Evolutionary conservation across 1,284 basidiomycete genomes (phyloP), one percentile per base, ranked within the genome.

Genomic region (Fistulinella cinereoalba): DNA sequence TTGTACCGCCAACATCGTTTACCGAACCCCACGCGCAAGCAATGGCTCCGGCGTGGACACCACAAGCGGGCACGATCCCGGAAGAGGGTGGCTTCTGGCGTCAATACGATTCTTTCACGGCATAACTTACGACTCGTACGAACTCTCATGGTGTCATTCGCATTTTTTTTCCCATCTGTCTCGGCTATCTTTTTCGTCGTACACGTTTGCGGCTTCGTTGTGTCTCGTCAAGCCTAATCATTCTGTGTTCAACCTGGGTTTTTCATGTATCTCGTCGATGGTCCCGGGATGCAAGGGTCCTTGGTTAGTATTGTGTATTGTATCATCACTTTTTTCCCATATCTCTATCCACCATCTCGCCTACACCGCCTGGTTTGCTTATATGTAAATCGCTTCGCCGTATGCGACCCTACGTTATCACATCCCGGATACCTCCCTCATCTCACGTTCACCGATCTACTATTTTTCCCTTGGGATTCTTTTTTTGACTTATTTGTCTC

Each of bases 21-120:
- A 29, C 41, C 21, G 58, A 57, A 27, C 47, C 47, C 15, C 56
- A 57, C 21, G 16, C 43, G 12, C 57, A 52, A 15, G 24, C 55
- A 16, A 56, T 64, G 23, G 15, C 45, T 2, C 52, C 51, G 28
- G 18, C 46, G 4, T 61, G 59, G 59, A 43, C 52, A 2, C 49
- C 52, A 3, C 61, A 62, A 49, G 4, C 55, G 3, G 39, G 38
- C 4, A 3, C 50, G 12, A 39, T 61, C 13, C 37, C 57, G 11
- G 60, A 64, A 19, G 57, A 51, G 18, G 32, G 16, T 33, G 37
- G 49, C 22, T 64, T 55, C 32, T 61, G 59, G 59, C 61, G 50
- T 37, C 15, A 58, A 38, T 64, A 62, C 43, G 61, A 62, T 18
- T 49, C 45, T 13, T 64, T 62, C 42, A 45, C 60, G 41, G 31